Evolutionary conservation across 441 rosid genomes (phyloP), one percentile per base, ranked within the genome.

Genomic region (Eutrema salsugineum): DNA sequence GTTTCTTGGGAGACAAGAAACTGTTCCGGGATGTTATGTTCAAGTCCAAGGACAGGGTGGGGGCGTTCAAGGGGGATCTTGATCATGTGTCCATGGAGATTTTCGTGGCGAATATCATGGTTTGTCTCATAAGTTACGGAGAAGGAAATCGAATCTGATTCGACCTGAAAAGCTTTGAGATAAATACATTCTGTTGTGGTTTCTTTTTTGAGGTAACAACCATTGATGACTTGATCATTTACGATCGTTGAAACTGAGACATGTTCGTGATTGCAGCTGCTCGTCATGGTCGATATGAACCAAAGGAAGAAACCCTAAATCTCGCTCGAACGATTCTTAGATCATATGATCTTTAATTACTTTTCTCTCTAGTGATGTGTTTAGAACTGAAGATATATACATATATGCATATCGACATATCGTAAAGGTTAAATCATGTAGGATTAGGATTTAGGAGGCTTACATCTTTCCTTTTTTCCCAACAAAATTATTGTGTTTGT

Each of bases 81-180:
- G 12, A 51, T 11, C 8, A 11, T 8, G 50, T 67, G 43, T 30
- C 54, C 68, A 32, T 36, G 40, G 54, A 48, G 54, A 48, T 20
- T 36, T 19, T 24, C 53, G 24, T 66, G 49, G 20, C 47, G 24
- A 38, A 22, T 7, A 38, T 22, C 48, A 15, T 36, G 11, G 24
- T 24, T 36, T 36, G 14, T 55, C 59, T 65, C 38, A 15, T 65
- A 65, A 15, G 24, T 22, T 4, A 51, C 46, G 35, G 12, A 24
- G 28, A 50, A 38, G 38, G 70, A 66, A 38, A 38, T 5, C 39
- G 70, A 66, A 24, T 38, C 38, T 38, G 70, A 24, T 8, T 53
- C 60, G 6, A 51, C 48, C 49, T 66, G 70, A n/a, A 15, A 50
- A 51, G 60, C 47, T 28, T 40, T 40, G 62, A 66, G 71, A 28